Base-by-base conservation (phyloP, 192 early-diverging fungal species). In the Phycomyces nitens region DNA sequence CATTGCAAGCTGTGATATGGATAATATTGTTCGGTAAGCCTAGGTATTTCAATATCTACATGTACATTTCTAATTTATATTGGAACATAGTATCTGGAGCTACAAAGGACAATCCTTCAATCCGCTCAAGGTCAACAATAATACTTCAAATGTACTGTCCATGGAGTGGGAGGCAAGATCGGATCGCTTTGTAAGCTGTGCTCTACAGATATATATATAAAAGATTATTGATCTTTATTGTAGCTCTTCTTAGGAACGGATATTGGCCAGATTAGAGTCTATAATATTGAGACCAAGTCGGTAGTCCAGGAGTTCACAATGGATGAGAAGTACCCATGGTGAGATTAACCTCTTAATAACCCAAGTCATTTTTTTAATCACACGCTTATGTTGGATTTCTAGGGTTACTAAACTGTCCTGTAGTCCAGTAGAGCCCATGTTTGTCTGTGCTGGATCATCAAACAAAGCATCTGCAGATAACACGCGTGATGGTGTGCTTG, bases 1-100 rank as follows among this genome's bases (percentile, higher is more conserved):
- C 38, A 86, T 86, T 42, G 79, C 81, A 18, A 86, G 84, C 50
- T 84, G 82, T 62, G 84, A 86, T 69, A 74, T 78, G 41, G 84
- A 86, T 53, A 83, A 82, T 52, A 78, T 83, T 65, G 74, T 84
- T 27, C 66, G 80, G 77, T 83, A 78, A 56, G 71, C 15, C 20
- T 56, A 26, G 7, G 8, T 24, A 54, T 26, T 21, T 26, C n/a
- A 24, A 26, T 26, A 60, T 60, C 3, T 15, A 39, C 12, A 4
- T 29, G 54, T n/a, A 2, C 18, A 8, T 24, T 39, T 29, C 23
- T 42, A 12, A 22, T 53, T 42, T 18, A 50, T n/a, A n/a, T 55
- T 60, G 15, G 12, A 0, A 27, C 6, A 20, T 43, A 78, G 77
- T 11, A 65, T 76, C 16, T 79, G 77, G 77, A 76, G 68, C 54